These are phyloP conservation scores for Nakazawaea laoshanensis DNA, from an alignment of 805 yeast species.

Conservation along the genomic window DNA sequence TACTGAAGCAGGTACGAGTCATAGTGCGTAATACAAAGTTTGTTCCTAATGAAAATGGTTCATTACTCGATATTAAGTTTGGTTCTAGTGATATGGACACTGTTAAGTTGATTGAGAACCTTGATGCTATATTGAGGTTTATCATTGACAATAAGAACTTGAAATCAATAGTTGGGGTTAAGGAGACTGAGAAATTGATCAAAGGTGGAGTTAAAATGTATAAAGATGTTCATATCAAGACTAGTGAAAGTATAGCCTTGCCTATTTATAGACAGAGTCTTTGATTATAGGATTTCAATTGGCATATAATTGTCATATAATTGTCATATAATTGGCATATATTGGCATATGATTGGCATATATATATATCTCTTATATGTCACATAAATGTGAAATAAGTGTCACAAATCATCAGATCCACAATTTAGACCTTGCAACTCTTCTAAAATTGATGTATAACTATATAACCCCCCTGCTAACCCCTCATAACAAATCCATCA, in stretches of 20 bases:
- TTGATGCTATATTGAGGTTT: slow-evolving; percentile 40
- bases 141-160: slow-evolving; percentile 22
- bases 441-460: too few relatives aligned
- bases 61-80: slow-evolving; percentile 48
- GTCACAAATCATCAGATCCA: too few relatives aligned
- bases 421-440: too few relatives aligned
- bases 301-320: too few relatives aligned
- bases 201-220: slow-evolving; percentile 34
- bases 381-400: too few relatives aligned
- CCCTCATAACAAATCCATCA: too few relatives aligned
- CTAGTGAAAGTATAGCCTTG: slow-evolving; percentile 57
- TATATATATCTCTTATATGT: too few relatives aligned
- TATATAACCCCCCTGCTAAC: too few relatives aligned
- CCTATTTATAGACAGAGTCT: slow-evolving; percentile 37
- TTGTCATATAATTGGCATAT: too few relatives aligned
- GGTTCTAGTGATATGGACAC: slow-evolving; percentile 44
- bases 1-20: slow-evolving; percentile 54
- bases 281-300: too few relatives aligned
- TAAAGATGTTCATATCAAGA: slow-evolving; percentile 49
- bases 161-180: slow-evolving; percentile 11
- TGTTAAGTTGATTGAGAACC: slow-evolving; percentile 39
- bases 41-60: slow-evolving; percentile 51
- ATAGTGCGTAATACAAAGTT: slow-evolving; percentile 57
- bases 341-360: too few relatives aligned
- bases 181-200: slow-evolving; percentile 29